Base-by-base conservation (phyloP, 2,329 filamentous ascomycete species). In the Penicillium sclerotiorum region DNA sequence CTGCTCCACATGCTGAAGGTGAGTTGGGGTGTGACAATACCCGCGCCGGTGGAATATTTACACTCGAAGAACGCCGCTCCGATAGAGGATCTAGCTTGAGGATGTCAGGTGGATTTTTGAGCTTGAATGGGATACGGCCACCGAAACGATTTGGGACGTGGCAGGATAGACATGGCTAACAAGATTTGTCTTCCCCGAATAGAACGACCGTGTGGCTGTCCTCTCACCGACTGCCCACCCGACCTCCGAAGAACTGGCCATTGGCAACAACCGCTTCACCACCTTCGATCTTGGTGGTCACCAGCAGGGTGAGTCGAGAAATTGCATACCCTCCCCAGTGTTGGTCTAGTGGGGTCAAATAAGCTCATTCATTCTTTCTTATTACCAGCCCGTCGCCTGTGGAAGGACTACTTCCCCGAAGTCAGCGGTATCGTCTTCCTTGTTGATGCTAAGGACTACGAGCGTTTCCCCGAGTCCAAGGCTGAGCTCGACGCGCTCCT, bases 331-430 rank as follows among this genome's bases (percentile, higher is more conserved):
- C 2, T 13, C 36, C 6, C 17, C 7, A 5, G 11, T 28, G 15
- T 8, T 9, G 35, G n/a, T n/a, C 21, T 11, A 22, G 20, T 5
- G 30, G 20, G 50, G 23, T 27, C 27, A 46, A 4, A 23, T 18
- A 8, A 27, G 37, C 40, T 37, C 35, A 49, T 21, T 17, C 39
- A 27, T 45, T 28, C 37, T 8, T 2, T 44, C 25, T 18, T 40
- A 20, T 25, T 46, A 17, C 47, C 58, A 91, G 91, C 91, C 57
- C 90, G 92, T 62, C 90, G 92, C 66, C 86, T 96, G 64, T 96
- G 92, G 91, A 93, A 92, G 74, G 91, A 96, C 70, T 96, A 95
- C 78, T 95, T 96, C 82, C 91, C 91, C 64, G 92, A 96, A 79
- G 91, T 96, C 58, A 91, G 87, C 74, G 92, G 93, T 53, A 95